These are phyloP conservation scores for Centrapalus pauciflorus DNA, from an alignment of 129 eudicot species.

Conservation along the genomic window DNA sequence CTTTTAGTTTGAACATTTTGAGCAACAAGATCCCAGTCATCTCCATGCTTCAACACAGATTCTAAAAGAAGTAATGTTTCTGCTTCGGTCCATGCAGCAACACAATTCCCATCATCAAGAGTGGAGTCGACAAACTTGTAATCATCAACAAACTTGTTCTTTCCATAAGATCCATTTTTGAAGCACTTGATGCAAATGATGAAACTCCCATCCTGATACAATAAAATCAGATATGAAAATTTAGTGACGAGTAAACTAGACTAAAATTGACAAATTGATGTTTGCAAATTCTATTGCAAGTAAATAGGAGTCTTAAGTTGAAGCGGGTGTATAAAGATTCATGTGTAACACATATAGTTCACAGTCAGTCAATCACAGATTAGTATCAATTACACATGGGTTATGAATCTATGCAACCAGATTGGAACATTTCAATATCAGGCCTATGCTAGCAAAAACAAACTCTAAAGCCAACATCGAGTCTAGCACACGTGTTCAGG, in stretches of 20 bases:
- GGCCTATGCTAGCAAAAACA: background rate
- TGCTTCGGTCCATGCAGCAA: slow-evolving; percentile 72
- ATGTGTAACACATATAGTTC: no score
- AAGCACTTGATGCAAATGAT: slow-evolving; percentile 76
- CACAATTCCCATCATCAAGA: slow-evolving; percentile 18
- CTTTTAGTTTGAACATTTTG: slow-evolving; percentile 73
- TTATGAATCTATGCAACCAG: background rate
- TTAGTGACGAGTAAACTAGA: background rate
- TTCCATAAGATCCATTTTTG: slow-evolving; percentile 49
- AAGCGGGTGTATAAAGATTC: background rate
- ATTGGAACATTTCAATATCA: background rate
- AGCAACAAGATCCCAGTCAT: slow-evolving; percentile 93
- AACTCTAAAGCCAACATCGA: background rate
- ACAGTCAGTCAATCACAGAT: no score
- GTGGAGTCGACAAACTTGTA: slow-evolving; percentile 49
- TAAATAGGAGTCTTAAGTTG: background rate
- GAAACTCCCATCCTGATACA: slow-evolving; percentile 49
- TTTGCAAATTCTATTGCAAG: background rate
- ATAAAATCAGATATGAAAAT: slow-evolving; percentile 5
- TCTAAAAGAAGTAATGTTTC: slow-evolving; percentile 88
- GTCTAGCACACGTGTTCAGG: background rate
- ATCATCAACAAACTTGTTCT: slow-evolving; percentile 56
- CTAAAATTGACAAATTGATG: background rate
- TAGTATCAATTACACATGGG: slow-evolving; percentile 1
- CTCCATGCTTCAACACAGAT: slow-evolving; percentile 84